Percentiles rank a stretch among this genome's conserved stretches.
phyloP scores from a whole-genome alignment of 1,139 yeast species.

The Yamadazyma mexicana region DNA sequence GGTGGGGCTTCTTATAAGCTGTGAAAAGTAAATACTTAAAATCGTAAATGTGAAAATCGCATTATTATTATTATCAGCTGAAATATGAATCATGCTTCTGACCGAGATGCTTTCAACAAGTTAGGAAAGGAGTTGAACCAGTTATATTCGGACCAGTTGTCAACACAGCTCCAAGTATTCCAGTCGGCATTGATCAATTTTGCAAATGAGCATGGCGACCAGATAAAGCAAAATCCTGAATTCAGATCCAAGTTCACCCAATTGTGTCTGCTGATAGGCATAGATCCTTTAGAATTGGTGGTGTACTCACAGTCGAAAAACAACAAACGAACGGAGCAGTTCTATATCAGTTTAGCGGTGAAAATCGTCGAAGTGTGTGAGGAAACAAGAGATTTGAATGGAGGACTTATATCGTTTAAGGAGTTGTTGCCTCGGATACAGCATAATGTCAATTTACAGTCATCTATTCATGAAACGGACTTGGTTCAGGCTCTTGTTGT shows the following conservation, averaged over 20 bases:
- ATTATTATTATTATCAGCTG: not conserved
- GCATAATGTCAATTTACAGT: conserved; percentile 20
- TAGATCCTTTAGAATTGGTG: conserved; percentile 71
- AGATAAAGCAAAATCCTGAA: conserved; percentile 62
- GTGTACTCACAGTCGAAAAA: conserved; percentile 20
- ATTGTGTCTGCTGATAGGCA: conserved; percentile 76
- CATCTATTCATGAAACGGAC: conserved; percentile 20
- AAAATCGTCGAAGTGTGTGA: conserved; percentile 75
- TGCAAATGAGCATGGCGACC: conserved; percentile 63
- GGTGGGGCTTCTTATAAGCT: not conserved
- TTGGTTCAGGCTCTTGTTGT: conserved; percentile 21
- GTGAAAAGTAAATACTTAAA: not conserved
- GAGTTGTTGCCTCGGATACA: conserved; percentile 46
- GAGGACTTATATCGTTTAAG: conserved; percentile 70
- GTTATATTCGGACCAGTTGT: conserved; percentile 50
- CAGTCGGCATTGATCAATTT: conserved; percentile 61
- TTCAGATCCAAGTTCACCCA: conserved; percentile 70
- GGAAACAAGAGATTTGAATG: conserved; percentile 68
- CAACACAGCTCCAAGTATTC: conserved; percentile 59
- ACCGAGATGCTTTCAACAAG: conserved; percentile 29
- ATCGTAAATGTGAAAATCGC: not conserved
- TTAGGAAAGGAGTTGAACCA: conserved; percentile 30
- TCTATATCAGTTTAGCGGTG: conserved; percentile 65
- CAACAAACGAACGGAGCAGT: conserved; percentile 43
- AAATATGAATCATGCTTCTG: conserved; percentile 7